phyloP scores from a whole-genome alignment of 139 green algal genomes.

The Tetradesmus lagerheimii region DNA sequence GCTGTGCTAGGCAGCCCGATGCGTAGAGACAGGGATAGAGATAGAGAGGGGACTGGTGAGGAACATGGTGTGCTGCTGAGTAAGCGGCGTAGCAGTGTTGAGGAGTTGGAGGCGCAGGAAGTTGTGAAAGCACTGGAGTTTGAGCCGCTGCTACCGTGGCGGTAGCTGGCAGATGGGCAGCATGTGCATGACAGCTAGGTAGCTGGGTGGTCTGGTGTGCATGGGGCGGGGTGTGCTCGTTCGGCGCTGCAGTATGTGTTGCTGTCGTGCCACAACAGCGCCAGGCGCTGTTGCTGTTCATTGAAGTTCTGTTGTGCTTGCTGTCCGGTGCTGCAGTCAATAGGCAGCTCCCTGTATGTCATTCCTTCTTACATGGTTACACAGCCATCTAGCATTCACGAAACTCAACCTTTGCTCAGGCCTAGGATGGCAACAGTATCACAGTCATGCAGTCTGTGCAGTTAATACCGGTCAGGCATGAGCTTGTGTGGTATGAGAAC shows the following conservation, averaged over 20 bases:
- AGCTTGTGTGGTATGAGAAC: no score
- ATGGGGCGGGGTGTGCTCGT: no score
- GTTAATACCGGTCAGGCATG: no score
- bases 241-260: no score
- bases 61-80: neutral
- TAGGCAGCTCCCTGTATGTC: neutral
- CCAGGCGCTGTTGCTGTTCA: no score
- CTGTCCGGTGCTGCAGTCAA: neutral
- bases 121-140: constrained; percentile 22
- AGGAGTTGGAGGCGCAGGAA: neutral
- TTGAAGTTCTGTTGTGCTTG: neutral
- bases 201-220: neutral
- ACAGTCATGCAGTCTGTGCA: neutral
- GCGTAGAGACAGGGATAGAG: neutral
- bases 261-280: no score
- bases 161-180: neutral
- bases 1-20: neutral
- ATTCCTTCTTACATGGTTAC: neutral
- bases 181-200: neutral
- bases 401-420: neutral
- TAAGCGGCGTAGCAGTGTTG: constrained; percentile 3
- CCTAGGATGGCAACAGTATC: neutral
- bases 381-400: neutral
- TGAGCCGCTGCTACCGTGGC: constrained; percentile 26
- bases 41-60: neutral